Base-by-base conservation (phyloP, 2,329 filamentous ascomycete species). In the Fusarium luffae region DNA sequence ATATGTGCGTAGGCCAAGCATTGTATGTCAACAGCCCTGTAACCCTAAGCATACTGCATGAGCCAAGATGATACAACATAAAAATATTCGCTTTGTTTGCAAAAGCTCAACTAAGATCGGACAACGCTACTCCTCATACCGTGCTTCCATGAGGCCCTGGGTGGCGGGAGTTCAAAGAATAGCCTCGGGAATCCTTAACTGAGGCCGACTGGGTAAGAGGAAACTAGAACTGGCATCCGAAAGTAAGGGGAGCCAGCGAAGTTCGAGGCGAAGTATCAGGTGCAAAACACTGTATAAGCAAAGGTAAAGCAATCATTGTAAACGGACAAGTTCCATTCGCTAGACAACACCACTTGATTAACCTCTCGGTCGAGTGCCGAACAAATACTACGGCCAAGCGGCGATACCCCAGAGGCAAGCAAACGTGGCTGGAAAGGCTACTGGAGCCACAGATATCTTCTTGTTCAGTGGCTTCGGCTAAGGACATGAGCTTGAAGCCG, bases 291-390 rank as follows among this genome's bases (percentile, higher is more conserved):
- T 57, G 34, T 37, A 59, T 23, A 44, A 48, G 25, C 32, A 56
- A 50, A 43, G 43, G 46, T 44, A 23, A 40, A 25, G 12, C 21
- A 27, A 25, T 30, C 43, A 54, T 48, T 23, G 46, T 16, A 32
- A 60, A 54, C 63, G 59, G 59, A 46, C 62, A 71, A 62, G 54
- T 68, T 64, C 51, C 57, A 55, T 66, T 40, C 32, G 44, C 47
- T 42, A 32, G 23, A 57, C 51, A 64, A 61, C 61, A 63, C 49
- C 54, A n/a, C 19, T 14, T 42, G 47, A 59, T 56, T 48, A 51
- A 48, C 46, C 47, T 75, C 69, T 75, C 72, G 69, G 72, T 74
- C 69, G 62, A 75, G 67, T 72, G 50, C 69, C 72, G 69, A 75
- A 66, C 46, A 47, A 75, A 68, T 51, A 49, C 47, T n/a, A 62